Evolutionary conservation across 2,329 filamentous ascomycete species (phyloP).

Genomic region (Monosporascus sp.): DNA sequence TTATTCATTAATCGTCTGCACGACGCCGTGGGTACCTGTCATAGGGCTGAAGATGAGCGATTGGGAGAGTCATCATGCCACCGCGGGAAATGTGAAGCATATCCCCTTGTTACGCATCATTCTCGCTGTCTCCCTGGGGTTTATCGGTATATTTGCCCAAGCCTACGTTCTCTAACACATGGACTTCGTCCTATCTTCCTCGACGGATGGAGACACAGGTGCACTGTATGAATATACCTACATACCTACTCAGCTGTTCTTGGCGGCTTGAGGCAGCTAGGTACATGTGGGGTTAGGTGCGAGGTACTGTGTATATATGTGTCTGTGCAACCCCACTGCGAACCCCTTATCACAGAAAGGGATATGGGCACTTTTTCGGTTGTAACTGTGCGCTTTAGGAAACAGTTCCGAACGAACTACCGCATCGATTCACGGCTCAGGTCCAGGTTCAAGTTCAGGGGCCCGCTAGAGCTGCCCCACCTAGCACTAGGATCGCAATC

Average conservation of each 20-base stretch:
- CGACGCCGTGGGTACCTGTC: background rate
- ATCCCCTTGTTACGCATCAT: background rate
- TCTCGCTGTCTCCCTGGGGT: too few species aligned
- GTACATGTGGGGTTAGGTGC: background rate
- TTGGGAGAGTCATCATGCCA: background rate
- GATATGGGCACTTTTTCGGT: background rate
- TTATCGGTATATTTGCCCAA: too few species aligned
- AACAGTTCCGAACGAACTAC: background rate
- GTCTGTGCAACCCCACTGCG: background rate
- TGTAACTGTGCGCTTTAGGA: background rate
- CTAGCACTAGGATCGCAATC: background rate
- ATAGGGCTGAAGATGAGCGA: background rate
- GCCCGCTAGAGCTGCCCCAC: too few species aligned
- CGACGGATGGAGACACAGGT: too few species aligned
- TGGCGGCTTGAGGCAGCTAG: background rate
- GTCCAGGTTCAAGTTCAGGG: too few species aligned
- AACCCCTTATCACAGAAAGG: too few species aligned
- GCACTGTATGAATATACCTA: too few species aligned
- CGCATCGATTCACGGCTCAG: background rate
- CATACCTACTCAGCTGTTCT: too few species aligned
- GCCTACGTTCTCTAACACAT: too few species aligned
- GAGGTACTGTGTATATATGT: background rate
- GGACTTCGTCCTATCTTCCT: too few species aligned
- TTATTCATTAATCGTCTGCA: background rate
- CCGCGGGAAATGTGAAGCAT: background rate